Evolutionary conservation across 2,329 filamentous ascomycete genomes (phyloP), one percentile per base, ranked within the genome.

Genomic region (Calonectria honghensis): DNA sequence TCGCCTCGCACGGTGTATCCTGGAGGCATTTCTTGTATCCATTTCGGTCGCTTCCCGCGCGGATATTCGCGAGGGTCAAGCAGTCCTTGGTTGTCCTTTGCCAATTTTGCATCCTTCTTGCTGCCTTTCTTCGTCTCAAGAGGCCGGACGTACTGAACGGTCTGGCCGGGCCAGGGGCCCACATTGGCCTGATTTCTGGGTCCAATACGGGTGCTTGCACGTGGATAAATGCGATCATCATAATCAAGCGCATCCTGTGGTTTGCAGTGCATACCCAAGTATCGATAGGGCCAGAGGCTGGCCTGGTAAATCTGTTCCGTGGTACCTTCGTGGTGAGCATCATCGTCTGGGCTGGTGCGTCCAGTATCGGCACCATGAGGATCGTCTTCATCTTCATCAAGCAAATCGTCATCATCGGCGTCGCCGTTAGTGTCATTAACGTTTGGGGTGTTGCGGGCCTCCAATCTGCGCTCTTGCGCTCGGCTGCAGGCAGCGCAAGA

Each of bases 191-290:
- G 97, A 84, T 98, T 96, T 70, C 96, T 93, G 13, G 96, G 95
- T 10, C 97, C 97, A 48, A 98, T 89, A 48, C 97, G 94, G 70
- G 97, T 98, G 83, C 96, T 97, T 20, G 97, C 96, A 78, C 97
- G 94, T 11, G 97, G 97, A 82, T 98, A 98, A 78, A 99, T 98
- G 77, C 97, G 93, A 84, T 99, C 97, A 82, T 99, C 97, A 83
- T 98, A 98, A 84, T 99, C 97, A 37, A 99, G 88, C 0, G 95
- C 97, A 86, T 99, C 97, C 84, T 98, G 96, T 1, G 97, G 94
- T 78, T 96, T 94, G 85, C 96, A 98, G 85, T 99, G 97, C 79
- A 98, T 96, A 48, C 97, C 97, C 9, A 99, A 88, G 84, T 99
- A 99, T 75, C 97, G 92, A 87, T 97, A 98, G 2, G 96, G 96